Conservation (phyloP, 345 rosid genomes). For the Gossypium stocksii region DNA sequence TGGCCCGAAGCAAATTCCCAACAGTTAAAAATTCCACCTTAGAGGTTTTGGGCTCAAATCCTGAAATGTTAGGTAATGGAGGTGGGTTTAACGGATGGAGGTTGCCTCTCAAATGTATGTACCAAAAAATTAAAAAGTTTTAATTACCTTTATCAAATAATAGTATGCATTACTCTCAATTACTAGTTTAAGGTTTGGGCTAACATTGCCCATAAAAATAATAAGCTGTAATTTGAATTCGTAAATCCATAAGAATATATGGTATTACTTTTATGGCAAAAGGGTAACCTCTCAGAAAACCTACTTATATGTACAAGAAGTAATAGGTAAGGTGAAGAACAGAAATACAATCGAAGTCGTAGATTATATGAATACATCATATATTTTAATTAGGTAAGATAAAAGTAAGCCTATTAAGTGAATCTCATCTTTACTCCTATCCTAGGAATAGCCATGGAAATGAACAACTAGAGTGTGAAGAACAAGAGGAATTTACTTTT, state of each 20-base stretch:
- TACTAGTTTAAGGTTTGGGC: neutral
- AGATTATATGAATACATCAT: neutral
- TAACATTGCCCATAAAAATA: neutral
- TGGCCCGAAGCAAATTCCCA: neutral
- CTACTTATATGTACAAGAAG: neutral
- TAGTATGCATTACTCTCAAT: neutral
- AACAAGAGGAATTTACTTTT: neutral
- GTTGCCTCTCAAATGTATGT: neutral
- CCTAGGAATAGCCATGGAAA: neutral
- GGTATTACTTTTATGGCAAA: neutral
- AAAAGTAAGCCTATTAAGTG: neutral
- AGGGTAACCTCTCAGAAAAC: neutral
- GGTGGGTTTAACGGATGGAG: neutral
- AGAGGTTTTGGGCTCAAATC: neutral
- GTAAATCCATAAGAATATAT: neutral
- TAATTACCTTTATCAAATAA: neutral
- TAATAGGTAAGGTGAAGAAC: neutral
- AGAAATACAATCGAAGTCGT: neutral
- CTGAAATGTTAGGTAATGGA: neutral
- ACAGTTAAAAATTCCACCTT: neutral
- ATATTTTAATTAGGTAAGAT: neutral
- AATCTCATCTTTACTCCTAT: neutral
- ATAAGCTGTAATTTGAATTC: neutral
- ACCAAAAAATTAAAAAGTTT: neutral
- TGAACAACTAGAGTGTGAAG: neutral